These are phyloP conservation scores for Colletotrichum sp. DNA, from an alignment of 2,329 filamentous ascomycete species.

Conservation along the genomic window DNA sequence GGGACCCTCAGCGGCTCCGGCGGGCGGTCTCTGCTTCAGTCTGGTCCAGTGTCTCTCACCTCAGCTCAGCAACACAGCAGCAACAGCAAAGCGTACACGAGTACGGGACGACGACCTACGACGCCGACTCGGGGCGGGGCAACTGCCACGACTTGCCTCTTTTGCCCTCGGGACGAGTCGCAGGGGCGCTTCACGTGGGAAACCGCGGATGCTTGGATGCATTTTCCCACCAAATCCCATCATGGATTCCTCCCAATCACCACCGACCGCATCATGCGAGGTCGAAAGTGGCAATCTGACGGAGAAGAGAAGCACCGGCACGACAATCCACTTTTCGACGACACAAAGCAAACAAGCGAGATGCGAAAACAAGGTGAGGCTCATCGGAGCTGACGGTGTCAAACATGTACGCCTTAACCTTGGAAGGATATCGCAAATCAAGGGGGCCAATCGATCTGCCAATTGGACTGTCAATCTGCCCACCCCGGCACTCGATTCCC, in stretches of 20 bases:
- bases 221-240: not conserved
- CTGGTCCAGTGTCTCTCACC: not conserved
- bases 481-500: not conserved
- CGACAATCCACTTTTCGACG: not conserved
- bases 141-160: not conserved
- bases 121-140: not conserved
- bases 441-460: not conserved
- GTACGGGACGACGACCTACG: not conserved
- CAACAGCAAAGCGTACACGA: not conserved
- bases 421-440: not conserved
- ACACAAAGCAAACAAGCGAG: not conserved
- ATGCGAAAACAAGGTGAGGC: not conserved
- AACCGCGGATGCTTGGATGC: not conserved
- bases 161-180: not conserved
- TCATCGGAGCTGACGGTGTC: not conserved
- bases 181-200: not conserved
- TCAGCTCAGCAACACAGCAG: not conserved
- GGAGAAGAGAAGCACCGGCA: not conserved
- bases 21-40: not conserved
- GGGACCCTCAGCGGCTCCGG: not conserved
- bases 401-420: not conserved
- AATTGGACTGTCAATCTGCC: not conserved
- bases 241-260: not conserved
- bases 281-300: not conserved
- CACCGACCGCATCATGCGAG: not conserved